A percentile compares a stretch with the other conserved stretches of the same genome.
Evolutionary conservation across 2,329 filamentous ascomycete species (phyloP).

Genomic region (Daldinia eschscholtzii): DNA sequence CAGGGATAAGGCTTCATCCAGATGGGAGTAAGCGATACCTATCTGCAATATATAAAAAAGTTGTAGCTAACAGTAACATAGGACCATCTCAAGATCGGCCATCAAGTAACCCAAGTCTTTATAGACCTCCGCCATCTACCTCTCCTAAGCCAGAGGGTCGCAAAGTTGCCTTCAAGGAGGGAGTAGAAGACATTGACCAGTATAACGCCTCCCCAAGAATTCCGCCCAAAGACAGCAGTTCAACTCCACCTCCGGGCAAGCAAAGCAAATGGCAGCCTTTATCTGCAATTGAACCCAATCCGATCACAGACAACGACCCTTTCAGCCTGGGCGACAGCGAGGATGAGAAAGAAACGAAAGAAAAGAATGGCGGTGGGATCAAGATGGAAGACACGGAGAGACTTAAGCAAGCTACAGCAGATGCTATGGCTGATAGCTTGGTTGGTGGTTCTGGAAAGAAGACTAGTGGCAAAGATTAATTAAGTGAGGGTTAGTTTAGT

Average conservation of each 20-base stretch:
- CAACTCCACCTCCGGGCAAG: constrained; percentile 66
- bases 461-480: constrained; percentile 46
- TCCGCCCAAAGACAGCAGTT: constrained; percentile 63
- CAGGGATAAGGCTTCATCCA: constrained; percentile 72
- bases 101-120: constrained; percentile 80
- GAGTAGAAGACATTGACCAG: constrained; percentile 83
- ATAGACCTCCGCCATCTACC: constrained; percentile 68
- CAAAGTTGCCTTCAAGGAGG: constrained; percentile 70
- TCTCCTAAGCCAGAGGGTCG: constrained; percentile 66
- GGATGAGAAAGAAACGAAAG: constrained; percentile 85
- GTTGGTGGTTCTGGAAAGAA: constrained; percentile 56
- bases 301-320: constrained; percentile 90
- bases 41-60: constrained; percentile 51
- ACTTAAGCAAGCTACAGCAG: constrained; percentile 74
- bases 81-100: constrained; percentile 57
- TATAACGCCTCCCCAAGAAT: constrained; percentile 75
- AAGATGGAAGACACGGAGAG: constrained; percentile 70
- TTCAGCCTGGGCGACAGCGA: constrained; percentile 97
- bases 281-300: constrained; percentile 84
- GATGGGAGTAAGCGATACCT: constrained; percentile 69
- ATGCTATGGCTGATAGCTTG: constrained; percentile 70
- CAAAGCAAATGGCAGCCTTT: constrained; percentile 97
- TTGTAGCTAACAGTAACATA: constrained; percentile 60
- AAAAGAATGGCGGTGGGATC: constrained; percentile 61
- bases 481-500: not conserved